These are phyloP conservation scores for Aphanomyces cochlioides DNA, from an alignment of 352 stramenopile species.

Conservation along the genomic window DNA sequence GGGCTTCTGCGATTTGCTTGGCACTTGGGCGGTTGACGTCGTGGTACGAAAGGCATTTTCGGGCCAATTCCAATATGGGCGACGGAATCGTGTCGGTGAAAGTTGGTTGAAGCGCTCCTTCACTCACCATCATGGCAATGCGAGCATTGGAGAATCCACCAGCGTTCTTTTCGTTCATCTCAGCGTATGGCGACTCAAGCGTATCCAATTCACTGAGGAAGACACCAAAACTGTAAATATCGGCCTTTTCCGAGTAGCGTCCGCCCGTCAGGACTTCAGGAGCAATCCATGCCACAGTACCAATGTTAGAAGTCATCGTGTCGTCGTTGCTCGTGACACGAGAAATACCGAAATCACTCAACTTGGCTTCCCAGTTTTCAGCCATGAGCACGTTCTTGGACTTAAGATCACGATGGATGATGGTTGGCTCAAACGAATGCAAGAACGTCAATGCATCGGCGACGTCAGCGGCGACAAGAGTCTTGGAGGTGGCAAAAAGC, in stretches of 20 bases:
- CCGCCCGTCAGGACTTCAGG: slow-evolving; percentile 39
- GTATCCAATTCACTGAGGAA: slow-evolving; percentile 27
- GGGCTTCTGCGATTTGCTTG: slow-evolving; percentile 1
- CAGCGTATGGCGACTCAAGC: slow-evolving; percentile 22
- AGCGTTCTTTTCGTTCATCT: slow-evolving; percentile 25
- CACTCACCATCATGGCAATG: slow-evolving; percentile 46
- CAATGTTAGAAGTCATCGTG: slow-evolving; percentile 42
- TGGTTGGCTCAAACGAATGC: slow-evolving; percentile 44
- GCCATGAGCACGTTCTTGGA: slow-evolving; percentile 55
- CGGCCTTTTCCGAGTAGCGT: slow-evolving; percentile 29
- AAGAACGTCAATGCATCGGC: slow-evolving; percentile 52
- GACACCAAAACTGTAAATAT: slow-evolving; percentile 32
- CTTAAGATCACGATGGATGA: slow-evolving; percentile 50
- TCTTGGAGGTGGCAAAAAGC: slow-evolving; percentile 33
- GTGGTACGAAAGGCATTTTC: slow-evolving; percentile 51
- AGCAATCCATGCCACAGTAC: slow-evolving; percentile 61
- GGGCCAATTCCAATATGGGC: slow-evolving; percentile 48
- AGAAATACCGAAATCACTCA: slow-evolving; percentile 66
- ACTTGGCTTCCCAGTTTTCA: slow-evolving; percentile 52
- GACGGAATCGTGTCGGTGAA: slow-evolving; percentile 49
- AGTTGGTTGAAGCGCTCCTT: slow-evolving; percentile 60
- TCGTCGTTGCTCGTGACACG: slow-evolving; percentile 40
- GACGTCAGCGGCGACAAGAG: slow-evolving; percentile 42
- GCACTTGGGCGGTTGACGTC: slow-evolving; percentile 50
- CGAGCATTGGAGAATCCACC: slow-evolving; percentile 27